A percentile compares a stretch with the other conserved stretches of the same genome.
Conservation (phyloP, 345 rosid genomes). For the Anastatica hierochuntica region DNA sequence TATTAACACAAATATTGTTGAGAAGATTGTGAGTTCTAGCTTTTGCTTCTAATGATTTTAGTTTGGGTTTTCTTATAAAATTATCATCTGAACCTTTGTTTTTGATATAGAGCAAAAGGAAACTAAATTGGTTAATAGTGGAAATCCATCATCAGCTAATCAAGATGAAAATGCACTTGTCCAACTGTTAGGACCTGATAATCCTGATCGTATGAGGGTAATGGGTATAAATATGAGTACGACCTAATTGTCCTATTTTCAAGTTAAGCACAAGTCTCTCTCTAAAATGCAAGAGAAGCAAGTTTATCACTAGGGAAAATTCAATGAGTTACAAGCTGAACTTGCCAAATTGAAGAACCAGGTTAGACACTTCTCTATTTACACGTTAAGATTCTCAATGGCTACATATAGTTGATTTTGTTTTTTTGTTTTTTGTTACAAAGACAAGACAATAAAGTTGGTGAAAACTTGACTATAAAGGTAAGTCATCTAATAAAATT, state of each 20-base stretch:
- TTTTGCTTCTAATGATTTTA: no score
- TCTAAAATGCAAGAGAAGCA: background rate
- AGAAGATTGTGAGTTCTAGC: background rate
- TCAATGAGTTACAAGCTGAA: background rate
- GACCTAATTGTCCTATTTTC: background rate
- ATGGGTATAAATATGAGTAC: background rate
- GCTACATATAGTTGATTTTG: no score
- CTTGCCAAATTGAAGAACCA: background rate
- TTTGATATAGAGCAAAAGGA: no score
- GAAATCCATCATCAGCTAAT: no score
- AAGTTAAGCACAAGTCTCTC: background rate
- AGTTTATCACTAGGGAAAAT: background rate
- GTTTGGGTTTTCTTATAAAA: no score
- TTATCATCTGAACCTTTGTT: no score
- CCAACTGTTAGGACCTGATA: background rate
- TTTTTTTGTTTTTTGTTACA: no score
- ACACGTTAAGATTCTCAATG: background rate
- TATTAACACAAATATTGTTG: background rate
- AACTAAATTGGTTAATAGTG: no score
- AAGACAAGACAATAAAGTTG: background rate
- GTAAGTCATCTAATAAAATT: background rate
- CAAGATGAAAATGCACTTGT: background rate
- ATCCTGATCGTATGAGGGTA: background rate
- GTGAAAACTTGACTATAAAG: background rate
- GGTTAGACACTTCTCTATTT: background rate